Evolutionary conservation across 169 alveolate species (phyloP), one percentile per base, ranked within the genome.

Genomic region (Eimeria tenella): DNA sequence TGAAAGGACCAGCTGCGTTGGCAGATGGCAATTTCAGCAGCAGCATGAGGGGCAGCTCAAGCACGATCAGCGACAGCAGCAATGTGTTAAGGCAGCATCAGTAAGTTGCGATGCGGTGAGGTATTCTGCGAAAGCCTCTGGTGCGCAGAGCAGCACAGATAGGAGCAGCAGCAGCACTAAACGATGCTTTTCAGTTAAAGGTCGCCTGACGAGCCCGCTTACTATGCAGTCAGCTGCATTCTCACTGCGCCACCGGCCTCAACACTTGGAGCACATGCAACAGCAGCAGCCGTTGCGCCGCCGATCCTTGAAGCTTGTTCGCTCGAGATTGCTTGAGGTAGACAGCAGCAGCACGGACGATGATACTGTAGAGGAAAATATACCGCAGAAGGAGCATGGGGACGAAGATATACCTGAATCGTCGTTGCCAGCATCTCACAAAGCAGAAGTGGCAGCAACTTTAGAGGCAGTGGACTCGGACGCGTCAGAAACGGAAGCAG

Each of bases 11-110:
- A 58, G 68, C 19, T 58, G 68, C 68, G 84, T 74, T 11, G 58
- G 84, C 62, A 42, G 84, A 9, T 74, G 62, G 84, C 84, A 50
- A 25, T 42, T n/a, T 49, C 63, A 74, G 84, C 84, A 74, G 84
- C 84, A 74, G 84, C 62, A 74, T 52, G 60, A 42, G 25, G 60
- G 10, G 84, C 84, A 71, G 53, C 55, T 4, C 60, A 49, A 15
- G 56, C 84, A 74, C 11, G 60, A 31, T 23, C 56, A 74, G 31
- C 10, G 62, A 13, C 84, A 53, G 84, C 84, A 42, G 58, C 84
- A 50, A 4, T 31, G 31, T 31, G 84, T 9, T 25, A 17, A 74
- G 21, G 15, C 63, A 25, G 58, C 56, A 42, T 13, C 62, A 74
- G 49, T n/a, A 9, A 23, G 62, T 31, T 5, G 62, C 7, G 63